Conservation (phyloP, 441 rosid genomes). For the Raphanus hybrid region DNA sequence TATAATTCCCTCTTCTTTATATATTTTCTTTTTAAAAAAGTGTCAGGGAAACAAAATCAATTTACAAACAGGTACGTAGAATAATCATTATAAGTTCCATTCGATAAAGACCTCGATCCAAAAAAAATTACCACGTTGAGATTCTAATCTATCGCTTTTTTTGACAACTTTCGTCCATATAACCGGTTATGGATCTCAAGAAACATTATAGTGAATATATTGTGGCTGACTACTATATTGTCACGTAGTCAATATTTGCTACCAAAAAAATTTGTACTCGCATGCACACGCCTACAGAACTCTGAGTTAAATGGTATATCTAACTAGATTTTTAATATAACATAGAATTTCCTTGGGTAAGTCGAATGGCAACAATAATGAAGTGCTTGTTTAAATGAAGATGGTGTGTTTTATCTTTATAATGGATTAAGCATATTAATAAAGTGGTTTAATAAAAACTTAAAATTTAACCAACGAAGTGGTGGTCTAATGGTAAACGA, state of each 20-base stretch:
- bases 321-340: not conserved
- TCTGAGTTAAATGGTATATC: not conserved
- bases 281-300: slow-evolving; percentile 13
- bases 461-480: too few relatives aligned
- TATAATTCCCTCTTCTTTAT: slow-evolving; percentile 47
- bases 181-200: slow-evolving; percentile 13
- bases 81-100: slow-evolving; percentile 67
- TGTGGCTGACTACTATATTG: not conserved
- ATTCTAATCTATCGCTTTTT: slow-evolving; percentile 18
- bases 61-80: slow-evolving; percentile 63
- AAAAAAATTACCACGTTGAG: slow-evolving; percentile 36
- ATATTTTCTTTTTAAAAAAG: slow-evolving; percentile 31
- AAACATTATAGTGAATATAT: not conserved
- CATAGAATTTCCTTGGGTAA: not conserved
- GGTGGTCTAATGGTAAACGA: too few relatives aligned
- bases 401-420: not conserved
- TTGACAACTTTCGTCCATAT: slow-evolving; percentile 18
- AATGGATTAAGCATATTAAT: not conserved
- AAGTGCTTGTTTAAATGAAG: not conserved
- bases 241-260: slow-evolving; percentile 25
- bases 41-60: slow-evolving; percentile 79
- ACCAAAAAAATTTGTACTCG: not conserved
- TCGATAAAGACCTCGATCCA: slow-evolving; percentile 55
- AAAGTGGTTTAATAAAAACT: not conserved
- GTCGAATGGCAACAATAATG: not conserved